These are phyloP conservation scores for Argentina anserina DNA, from an alignment of 306 rosid species.

Conservation along the genomic window DNA sequence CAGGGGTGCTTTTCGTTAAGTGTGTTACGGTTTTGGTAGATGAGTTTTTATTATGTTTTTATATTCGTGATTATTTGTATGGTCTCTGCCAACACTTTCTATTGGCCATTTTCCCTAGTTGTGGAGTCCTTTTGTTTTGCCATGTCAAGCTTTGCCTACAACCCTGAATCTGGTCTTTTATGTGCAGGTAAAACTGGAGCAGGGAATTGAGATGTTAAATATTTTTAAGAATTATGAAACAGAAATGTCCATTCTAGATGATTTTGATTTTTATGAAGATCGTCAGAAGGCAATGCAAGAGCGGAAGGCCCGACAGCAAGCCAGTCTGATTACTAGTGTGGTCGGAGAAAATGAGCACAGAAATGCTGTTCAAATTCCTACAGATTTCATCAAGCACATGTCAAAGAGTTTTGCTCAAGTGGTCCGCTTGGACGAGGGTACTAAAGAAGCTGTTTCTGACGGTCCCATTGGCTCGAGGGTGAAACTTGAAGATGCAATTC, in stretches of 20 bases:
- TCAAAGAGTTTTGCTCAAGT: slow-evolving; percentile 79
- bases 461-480: slow-evolving; percentile 36
- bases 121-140: too few relatives aligned
- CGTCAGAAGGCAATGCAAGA: slow-evolving; percentile 86
- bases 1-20: not conserved
- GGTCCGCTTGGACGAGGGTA: slow-evolving; percentile 64
- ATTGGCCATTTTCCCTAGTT: too few relatives aligned
- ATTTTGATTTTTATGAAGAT: slow-evolving; percentile 79
- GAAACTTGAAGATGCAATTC: slow-evolving; percentile 49
- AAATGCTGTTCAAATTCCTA: slow-evolving; percentile 35
- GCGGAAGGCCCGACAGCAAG: slow-evolving; percentile 69
- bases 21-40: not conserved
- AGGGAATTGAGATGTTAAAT: slow-evolving; percentile 69
- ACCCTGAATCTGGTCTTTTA: not conserved
- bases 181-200: slow-evolving; percentile 68
- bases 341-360: slow-evolving; percentile 60
- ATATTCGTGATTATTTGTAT: not conserved
- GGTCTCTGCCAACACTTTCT: too few relatives aligned
- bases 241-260: slow-evolving; percentile 70
- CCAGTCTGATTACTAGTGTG: slow-evolving; percentile 43
- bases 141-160: not conserved
- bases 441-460: slow-evolving; percentile 47
- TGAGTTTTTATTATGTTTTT: not conserved
- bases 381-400: slow-evolving; percentile 71
- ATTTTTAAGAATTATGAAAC: slow-evolving; percentile 73